Evolutionary conservation across 176 grass and related monocot genomes (phyloP).

Genomic region (Luzula sylvatica): DNA sequence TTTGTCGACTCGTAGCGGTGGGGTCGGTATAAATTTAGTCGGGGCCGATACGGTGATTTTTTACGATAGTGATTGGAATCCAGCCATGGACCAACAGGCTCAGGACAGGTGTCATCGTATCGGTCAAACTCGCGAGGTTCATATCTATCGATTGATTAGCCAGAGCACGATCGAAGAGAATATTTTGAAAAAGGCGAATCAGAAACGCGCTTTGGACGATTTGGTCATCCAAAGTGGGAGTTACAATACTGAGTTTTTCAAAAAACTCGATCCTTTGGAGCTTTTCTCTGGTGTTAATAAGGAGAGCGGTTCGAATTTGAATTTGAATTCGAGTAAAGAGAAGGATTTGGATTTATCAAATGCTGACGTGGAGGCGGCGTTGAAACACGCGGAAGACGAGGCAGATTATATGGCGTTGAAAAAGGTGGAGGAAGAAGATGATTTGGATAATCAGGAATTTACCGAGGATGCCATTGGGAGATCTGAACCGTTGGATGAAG

Average conservation of each 20-base stretch:
- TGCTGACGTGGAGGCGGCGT: constrained; percentile 85
- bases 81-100: constrained; percentile 99
- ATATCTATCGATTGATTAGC: constrained; percentile 95
- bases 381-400: constrained; percentile 96
- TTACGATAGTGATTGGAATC: constrained; percentile 99
- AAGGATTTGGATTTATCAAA: constrained; percentile 53
- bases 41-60: constrained; percentile 98
- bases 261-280: constrained; percentile 96
- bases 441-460: constrained; percentile 96
- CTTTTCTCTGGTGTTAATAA: constrained; percentile 68
- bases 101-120: constrained; percentile 99
- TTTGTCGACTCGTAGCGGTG: constrained; percentile 94
- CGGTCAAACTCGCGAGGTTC: constrained; percentile 94
- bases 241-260: constrained; percentile 99
- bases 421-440: constrained; percentile 91
- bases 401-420: constrained; percentile 99
- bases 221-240: constrained; percentile 93
- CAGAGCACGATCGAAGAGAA: constrained; percentile 99
- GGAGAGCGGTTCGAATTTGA: constrained; percentile 24
- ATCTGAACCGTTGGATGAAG: constrained; percentile 72
- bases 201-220: constrained; percentile 92
- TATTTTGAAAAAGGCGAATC: constrained; percentile 97
- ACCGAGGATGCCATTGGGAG: constrained; percentile 67
- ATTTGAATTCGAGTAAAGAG: constrained; percentile 6
- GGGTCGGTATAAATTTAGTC: constrained; percentile 94